Percentiles rank a stretch among this genome's conserved stretches.
These are phyloP conservation scores for Xanthoconium stramineum DNA, from an alignment of 768 basidiomycete species.

Conservation along the genomic window DNA sequence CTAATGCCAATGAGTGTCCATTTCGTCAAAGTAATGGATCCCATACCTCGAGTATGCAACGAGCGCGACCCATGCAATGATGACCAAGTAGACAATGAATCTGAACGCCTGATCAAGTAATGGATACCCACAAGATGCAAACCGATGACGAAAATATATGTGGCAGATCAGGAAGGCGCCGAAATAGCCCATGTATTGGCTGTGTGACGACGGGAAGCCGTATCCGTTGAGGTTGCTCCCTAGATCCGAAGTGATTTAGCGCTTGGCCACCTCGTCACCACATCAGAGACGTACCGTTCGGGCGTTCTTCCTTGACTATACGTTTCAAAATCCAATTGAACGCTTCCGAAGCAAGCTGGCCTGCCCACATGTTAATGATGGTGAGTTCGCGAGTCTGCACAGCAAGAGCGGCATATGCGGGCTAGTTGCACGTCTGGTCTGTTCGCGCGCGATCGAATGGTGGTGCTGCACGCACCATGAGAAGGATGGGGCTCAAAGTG, in stretches of 20 bases:
- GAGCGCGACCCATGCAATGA: slow-evolving; percentile 53
- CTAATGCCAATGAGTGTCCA: slow-evolving; percentile 33
- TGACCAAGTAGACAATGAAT: slow-evolving; percentile 41
- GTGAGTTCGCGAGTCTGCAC: slow-evolving; percentile 75
- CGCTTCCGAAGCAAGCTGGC: slow-evolving; percentile 69
- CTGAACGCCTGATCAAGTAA: slow-evolving; percentile 54
- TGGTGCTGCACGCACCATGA: slow-evolving; percentile 51
- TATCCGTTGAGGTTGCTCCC: slow-evolving; percentile 51
- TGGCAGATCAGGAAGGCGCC: slow-evolving; percentile 73
- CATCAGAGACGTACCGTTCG: slow-evolving; percentile 45
- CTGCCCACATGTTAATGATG: slow-evolving; percentile 82
- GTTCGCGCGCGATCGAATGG: not conserved
- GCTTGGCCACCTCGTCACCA: not conserved
- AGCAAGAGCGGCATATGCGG: slow-evolving; percentile 73
- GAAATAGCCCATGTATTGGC: slow-evolving; percentile 90
- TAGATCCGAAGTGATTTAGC: slow-evolving; percentile 7
- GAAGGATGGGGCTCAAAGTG: slow-evolving; percentile 65
- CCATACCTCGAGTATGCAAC: slow-evolving; percentile 80
- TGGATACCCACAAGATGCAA: slow-evolving; percentile 48
- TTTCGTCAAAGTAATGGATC: too few species aligned
- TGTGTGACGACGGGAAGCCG: slow-evolving; percentile 86
- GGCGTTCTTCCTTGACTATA: slow-evolving; percentile 64
- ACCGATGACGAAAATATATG: slow-evolving; percentile 65
- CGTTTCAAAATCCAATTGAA: slow-evolving; percentile 70
- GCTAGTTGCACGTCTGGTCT: slow-evolving; percentile 38